Base-by-base conservation (phyloP, 495 filamentous ascomycete species). In the Zalerion maritima region DNA sequence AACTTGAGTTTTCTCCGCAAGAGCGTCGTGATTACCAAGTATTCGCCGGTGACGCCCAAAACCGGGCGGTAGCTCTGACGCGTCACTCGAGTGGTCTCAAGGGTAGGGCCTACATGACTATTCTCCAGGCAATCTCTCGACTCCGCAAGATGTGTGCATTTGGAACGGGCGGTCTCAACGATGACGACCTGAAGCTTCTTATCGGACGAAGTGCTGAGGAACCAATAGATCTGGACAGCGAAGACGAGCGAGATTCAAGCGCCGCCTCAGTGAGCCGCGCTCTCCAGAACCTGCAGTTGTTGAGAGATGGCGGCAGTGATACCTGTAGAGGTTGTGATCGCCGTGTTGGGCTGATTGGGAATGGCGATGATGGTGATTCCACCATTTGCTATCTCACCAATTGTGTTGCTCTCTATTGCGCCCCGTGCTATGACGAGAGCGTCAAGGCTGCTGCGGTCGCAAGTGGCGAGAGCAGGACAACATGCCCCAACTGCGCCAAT, bases 121-220 rank as follows among this genome's bases (percentile, higher is more conserved):
- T 96, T 29, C 54, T 97, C 21, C 82, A 81, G 35, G 78, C 81
- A 6, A 94, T 97, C 54, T 70, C 87, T 44, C 81, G 85, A 22
- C 68, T 97, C 6, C 82, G 89, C 4, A 69, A 85, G 25, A 74
- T 94, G 18, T 94, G 82, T 42, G 89, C 86, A 3, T 83, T 93
- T 52, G 89, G 89, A 5, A 76, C 73, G 42, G 89, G 94, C 33
- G 66, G 96, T 16, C 67, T 97, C 2, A 75, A 72, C 25, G 71
- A 82, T 11, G 73, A 85, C 26, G 86, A 94, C 42, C 64, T 89
- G 11, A 72, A 77, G 21, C 57, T 75, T 9, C 71, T 79, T 32
- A 74, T 81, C 42, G 89, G 89, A 6, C 55, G 86, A 45, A 84
- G 73, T 25, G 66, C 68, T 5, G 70, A 81, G 6, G 78, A 82